Evolutionary conservation across 139 green algal species (phyloP).

Genomic region (Coelastrella sp.): DNA sequence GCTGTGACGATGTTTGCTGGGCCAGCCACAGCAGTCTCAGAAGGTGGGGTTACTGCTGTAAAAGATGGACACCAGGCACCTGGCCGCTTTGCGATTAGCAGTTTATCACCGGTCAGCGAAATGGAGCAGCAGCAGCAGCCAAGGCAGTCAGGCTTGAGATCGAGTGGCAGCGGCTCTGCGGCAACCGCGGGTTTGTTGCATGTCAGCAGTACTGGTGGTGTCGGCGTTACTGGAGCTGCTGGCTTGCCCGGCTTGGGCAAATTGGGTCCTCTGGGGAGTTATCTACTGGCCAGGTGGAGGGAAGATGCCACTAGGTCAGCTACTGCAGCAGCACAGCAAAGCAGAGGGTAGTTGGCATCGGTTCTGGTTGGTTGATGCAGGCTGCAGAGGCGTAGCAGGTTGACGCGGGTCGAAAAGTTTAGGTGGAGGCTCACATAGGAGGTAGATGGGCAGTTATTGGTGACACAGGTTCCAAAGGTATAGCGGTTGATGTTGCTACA

Average conservation of each 20-base stretch:
- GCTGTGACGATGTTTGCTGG: conserved; percentile 39
- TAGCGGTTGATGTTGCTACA: too few relatives aligned
- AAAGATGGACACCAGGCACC: too few relatives aligned
- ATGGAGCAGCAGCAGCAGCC: neutral
- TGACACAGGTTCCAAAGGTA: too few relatives aligned
- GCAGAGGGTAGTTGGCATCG: neutral
- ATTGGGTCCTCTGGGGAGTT: conserved; percentile 64
- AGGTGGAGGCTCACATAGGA: too few relatives aligned
- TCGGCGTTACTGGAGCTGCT: neutral
- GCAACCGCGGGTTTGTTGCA: too few relatives aligned
- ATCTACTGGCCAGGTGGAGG: conserved; percentile 63
- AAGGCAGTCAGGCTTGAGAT: neutral
- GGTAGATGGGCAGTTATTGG: too few relatives aligned
- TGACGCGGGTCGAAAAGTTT: too few relatives aligned
- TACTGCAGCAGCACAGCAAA: conserved; percentile 34
- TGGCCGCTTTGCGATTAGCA: too few relatives aligned
- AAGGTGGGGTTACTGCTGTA: too few relatives aligned
- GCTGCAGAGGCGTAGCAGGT: too few relatives aligned
- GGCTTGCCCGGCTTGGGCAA: conserved; percentile 50
- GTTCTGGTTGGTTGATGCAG: neutral
- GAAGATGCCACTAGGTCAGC: conserved; percentile 57
- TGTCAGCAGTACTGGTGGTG: neutral
- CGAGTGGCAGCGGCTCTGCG: neutral
- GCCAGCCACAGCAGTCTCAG: neutral
- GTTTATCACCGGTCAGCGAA: neutral